phyloP scores from a whole-genome alignment of 2,329 filamentous ascomycete genomes.

The Cytospora paraplurivora region DNA sequence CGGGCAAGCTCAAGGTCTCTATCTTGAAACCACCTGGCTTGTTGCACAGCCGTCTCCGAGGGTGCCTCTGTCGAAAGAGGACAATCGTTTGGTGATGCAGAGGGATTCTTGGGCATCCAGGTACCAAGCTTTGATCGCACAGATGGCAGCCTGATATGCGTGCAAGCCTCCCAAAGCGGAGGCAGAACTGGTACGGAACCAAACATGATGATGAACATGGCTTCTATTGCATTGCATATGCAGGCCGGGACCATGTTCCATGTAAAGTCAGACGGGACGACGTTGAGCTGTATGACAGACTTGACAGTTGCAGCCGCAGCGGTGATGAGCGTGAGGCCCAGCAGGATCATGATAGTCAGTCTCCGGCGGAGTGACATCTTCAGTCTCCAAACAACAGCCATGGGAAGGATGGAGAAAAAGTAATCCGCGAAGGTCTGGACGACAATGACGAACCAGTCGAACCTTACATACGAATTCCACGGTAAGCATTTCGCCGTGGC shows the following conservation, averaged over 20 bases:
- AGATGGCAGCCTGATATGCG: neutral
- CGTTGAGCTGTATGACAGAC: neutral
- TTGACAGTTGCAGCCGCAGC: neutral
- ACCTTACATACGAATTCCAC: too few relatives aligned
- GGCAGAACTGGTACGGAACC: neutral
- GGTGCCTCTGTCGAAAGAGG: neutral
- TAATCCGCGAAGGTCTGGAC: neutral
- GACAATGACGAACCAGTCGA: conserved; percentile 1
- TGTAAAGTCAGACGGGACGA: neutral
- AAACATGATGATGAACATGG: conserved; percentile 2
- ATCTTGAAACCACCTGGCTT: neutral
- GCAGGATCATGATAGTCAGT: neutral
- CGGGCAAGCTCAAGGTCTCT: neutral
- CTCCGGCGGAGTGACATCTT: neutral
- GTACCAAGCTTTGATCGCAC: neutral
- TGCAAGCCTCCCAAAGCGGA: neutral
- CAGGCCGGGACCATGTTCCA: neutral
- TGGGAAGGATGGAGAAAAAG: neutral
- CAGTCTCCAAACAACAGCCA: neutral
- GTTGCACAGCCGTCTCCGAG: neutral
- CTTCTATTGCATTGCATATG: neutral
- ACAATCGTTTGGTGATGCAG: neutral
- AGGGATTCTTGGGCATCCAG: too few relatives aligned
- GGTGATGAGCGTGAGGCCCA: conserved; percentile 1
- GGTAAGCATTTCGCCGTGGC: neutral